phyloP scores from a whole-genome alignment of 2,329 filamentous ascomycete genomes.

The Myriosclerotinia scirpicola region DNA sequence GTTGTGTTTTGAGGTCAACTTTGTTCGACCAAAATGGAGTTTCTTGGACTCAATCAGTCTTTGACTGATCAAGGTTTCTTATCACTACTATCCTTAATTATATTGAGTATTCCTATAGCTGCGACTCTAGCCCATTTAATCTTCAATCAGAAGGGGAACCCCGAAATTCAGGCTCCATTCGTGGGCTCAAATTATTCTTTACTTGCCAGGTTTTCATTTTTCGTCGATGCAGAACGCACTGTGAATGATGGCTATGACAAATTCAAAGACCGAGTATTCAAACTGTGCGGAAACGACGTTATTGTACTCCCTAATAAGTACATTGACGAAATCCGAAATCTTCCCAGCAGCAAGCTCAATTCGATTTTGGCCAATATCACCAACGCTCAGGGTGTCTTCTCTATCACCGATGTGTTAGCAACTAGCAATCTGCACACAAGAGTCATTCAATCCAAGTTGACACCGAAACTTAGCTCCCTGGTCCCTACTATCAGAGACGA shows the following conservation, averaged over 20 bases:
- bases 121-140: constrained; percentile 1
- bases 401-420: constrained; percentile 6
- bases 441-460: constrained; percentile 10
- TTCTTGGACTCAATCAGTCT: not conserved
- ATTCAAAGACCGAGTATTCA: not conserved
- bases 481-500: constrained; percentile 15
- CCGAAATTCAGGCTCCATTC: not conserved
- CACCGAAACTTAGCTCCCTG: constrained; percentile 1
- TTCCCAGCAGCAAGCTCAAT: not conserved
- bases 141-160: not conserved
- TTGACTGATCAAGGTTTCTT: not conserved
- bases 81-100: not conserved
- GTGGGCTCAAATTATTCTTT: not conserved
- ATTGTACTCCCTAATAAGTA: constrained; percentile 7
- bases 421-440: constrained; percentile 10
- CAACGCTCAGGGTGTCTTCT: not conserved
- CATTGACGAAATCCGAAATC: not conserved
- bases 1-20: too few relatives aligned
- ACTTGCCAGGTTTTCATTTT: too few relatives aligned
- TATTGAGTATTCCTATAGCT: not conserved
- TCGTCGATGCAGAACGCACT: too few relatives aligned
- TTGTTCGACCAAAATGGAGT: too few relatives aligned
- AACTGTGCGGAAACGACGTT: not conserved
- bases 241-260: too few relatives aligned
- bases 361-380: constrained; percentile 4